phyloP scores from a whole-genome alignment of 2,329 filamentous ascomycete species.

The Colletotrichum spaethianum region DNA sequence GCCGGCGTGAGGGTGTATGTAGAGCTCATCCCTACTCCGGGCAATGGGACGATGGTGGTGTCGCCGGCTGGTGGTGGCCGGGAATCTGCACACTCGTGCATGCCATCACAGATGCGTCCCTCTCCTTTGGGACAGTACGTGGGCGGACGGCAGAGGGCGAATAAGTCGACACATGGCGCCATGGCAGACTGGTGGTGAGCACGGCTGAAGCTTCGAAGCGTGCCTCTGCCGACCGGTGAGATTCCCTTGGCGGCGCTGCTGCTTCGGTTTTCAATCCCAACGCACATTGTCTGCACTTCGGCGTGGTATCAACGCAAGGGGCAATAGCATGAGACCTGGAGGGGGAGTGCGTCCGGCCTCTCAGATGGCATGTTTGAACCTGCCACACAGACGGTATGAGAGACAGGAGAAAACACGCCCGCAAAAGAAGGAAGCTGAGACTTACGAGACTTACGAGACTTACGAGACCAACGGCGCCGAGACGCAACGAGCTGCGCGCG shows the following conservation, averaged over 20 bases:
- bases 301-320: constrained; percentile 24
- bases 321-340: constrained; percentile 3
- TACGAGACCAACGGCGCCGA: constrained; percentile 31
- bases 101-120: constrained; percentile 39
- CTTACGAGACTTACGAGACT: constrained; percentile 36
- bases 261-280: neutral
- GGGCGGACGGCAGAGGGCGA: constrained; percentile 4
- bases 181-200: neutral
- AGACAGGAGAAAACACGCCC: constrained; percentile 38
- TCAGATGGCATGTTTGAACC: neutral
- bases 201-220: neutral
- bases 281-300: constrained; percentile 5
- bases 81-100: constrained; percentile 40
- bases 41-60: neutral
- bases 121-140: constrained; percentile 31
- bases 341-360: neutral
- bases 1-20: constrained; percentile 17
- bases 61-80: constrained; percentile 26
- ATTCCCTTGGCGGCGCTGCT: constrained; percentile 11
- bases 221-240: neutral
- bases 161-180: constrained; percentile 14
- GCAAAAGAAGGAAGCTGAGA: constrained; percentile 32
- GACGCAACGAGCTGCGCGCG: neutral
- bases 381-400: constrained; percentile 10
- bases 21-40: neutral